phyloP scores from a whole-genome alignment of 2,329 filamentous ascomycete genomes.

The Teratosphaeria gauchensis region DNA sequence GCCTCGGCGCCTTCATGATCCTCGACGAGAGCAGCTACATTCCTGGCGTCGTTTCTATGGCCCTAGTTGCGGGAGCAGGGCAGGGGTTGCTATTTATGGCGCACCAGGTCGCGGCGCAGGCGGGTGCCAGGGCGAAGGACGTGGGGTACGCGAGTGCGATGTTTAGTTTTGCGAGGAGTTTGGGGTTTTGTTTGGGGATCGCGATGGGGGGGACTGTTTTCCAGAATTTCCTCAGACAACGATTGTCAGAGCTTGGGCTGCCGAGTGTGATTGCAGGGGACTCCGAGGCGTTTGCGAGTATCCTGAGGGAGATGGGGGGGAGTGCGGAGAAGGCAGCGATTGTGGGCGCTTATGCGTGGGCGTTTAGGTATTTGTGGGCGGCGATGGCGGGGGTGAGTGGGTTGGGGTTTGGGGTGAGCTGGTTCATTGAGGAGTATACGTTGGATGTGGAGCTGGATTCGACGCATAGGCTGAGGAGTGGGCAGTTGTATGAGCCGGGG shows the following conservation, averaged over 20 bases:
- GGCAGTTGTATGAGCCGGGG: neutral
- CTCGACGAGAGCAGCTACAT: constrained; percentile 30
- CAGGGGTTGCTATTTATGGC: constrained; percentile 34
- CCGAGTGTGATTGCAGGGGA: constrained; percentile 10
- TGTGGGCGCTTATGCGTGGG: constrained; percentile 10
- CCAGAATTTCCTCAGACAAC: constrained; percentile 20
- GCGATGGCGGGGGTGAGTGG: constrained; percentile 15
- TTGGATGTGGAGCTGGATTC: constrained; percentile 5
- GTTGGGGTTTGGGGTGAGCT: constrained; percentile 12
- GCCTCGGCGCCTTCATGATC: constrained; percentile 34
- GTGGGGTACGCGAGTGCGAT: constrained; percentile 30
- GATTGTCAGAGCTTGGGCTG: constrained; percentile 5
- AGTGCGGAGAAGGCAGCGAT: constrained; percentile 6
- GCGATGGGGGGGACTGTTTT: constrained; percentile 37
- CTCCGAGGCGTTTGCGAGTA: constrained; percentile 13
- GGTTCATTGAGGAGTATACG: constrained; percentile 4
- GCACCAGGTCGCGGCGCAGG: constrained; percentile 37
- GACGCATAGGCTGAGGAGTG: neutral
- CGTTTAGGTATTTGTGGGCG: constrained; percentile 15
- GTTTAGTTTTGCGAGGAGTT: constrained; percentile 38
- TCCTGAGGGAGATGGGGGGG: constrained; percentile 10
- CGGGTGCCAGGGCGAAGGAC: constrained; percentile 22
- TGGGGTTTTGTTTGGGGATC: constrained; percentile 41
- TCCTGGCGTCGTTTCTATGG: constrained; percentile 34
- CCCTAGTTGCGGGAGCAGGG: constrained; percentile 33